phyloP scores from a whole-genome alignment of 2,329 filamentous ascomycete species.

The Aspergillus intermedius region DNA sequence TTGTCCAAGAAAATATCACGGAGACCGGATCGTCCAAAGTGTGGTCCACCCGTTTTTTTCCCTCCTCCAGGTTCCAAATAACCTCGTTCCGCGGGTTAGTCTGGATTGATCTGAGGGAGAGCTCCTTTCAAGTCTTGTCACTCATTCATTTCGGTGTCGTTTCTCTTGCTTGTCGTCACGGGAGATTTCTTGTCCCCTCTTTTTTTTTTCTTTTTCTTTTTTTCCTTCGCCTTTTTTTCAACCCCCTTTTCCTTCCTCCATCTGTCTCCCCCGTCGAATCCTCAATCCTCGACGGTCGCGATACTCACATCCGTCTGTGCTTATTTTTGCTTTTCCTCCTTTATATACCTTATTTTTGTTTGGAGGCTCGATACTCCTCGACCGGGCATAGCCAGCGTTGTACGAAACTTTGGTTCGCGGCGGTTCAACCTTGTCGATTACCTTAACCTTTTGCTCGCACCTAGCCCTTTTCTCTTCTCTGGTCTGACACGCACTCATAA shows the following conservation, averaged over 20 bases:
- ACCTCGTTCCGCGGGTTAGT: not conserved
- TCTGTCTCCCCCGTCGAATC: not conserved
- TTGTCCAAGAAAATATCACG: not conserved
- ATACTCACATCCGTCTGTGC: too few species aligned
- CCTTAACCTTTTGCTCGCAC: conserved; percentile 10
- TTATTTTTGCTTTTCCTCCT: too few species aligned
- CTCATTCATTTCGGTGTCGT: not conserved
- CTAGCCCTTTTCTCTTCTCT: conserved; percentile 12
- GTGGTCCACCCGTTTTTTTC: not conserved
- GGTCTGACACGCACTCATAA: not conserved
- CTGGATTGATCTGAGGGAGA: conserved; percentile 3
- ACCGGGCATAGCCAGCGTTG: not conserved
- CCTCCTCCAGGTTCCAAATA: not conserved
- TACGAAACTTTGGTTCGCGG: conserved; percentile 15
- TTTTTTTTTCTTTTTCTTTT: conserved; percentile 1
- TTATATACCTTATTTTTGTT: too few species aligned
- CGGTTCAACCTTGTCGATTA: conserved; percentile 16
- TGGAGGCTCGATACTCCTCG: not conserved
- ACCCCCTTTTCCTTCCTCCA: conserved; percentile 1
- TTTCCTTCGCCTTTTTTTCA: conserved; percentile 1
- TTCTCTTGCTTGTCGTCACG: not conserved
- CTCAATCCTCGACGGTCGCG: not conserved
- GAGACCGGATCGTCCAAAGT: not conserved
- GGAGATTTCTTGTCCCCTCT: not conserved
- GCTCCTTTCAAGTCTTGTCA: conserved; percentile 2